Conservation (phyloP, 106 monocot species). For the Dendrobium officinale region DNA sequence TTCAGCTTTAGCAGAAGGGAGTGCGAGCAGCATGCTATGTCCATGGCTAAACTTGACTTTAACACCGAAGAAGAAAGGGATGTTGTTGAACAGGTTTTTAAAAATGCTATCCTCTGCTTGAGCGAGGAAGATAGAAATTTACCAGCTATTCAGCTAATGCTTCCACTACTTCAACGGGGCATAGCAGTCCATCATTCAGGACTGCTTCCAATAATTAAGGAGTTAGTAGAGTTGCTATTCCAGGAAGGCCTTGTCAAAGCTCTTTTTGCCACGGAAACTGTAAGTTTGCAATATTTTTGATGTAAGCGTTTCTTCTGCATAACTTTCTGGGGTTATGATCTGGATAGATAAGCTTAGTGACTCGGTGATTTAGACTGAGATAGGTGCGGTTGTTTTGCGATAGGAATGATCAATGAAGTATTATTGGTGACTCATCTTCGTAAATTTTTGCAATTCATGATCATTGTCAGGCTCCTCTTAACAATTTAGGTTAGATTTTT, state of each 20-base stretch:
- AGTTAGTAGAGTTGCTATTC: constrained; percentile 95
- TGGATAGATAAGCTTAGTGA: neutral
- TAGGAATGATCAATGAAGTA: neutral
- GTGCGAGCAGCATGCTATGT: constrained; percentile 94
- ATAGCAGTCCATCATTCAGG: constrained; percentile 99
- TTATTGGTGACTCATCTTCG: neutral
- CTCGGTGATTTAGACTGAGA: neutral
- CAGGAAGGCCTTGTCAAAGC: constrained; percentile 99
- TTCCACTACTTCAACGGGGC: constrained; percentile 94
- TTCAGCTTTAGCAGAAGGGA: constrained; percentile 99
- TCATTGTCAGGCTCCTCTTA: neutral
- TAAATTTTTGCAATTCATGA: constrained; percentile 5
- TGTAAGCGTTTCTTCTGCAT: neutral
- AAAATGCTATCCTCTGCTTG: constrained; percentile 73
- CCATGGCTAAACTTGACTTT: constrained; percentile 98
- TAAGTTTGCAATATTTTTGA: constrained; percentile 22
- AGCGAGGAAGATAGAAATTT: constrained; percentile 89
- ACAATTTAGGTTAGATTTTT: neutral
- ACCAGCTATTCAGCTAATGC: constrained; percentile 90
- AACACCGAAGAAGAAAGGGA: constrained; percentile 83
- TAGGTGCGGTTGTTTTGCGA: neutral
- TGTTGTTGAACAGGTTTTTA: constrained; percentile 79
- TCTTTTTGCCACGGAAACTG: constrained; percentile 99
- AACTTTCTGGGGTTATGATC: neutral
- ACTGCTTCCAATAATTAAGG: constrained; percentile 93